Evolutionary conservation across 139 green algal species (phyloP).

Genomic region (Pycnococcus provasolii): DNA sequence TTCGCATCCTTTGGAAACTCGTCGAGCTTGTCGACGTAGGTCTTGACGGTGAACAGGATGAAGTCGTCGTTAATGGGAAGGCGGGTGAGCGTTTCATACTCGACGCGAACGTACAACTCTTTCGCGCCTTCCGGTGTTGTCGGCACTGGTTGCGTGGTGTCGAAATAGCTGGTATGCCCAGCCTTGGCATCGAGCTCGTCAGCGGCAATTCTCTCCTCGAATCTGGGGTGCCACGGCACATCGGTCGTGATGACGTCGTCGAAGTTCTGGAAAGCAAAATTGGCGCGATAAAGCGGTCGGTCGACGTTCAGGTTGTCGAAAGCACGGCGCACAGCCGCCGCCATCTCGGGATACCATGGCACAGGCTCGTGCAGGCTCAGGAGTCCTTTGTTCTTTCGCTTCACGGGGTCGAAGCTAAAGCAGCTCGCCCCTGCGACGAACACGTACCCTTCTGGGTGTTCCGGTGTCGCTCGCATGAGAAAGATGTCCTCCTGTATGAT

Average conservation of each 20-base stretch:
- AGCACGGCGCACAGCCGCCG: background rate
- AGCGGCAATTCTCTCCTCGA: too few species aligned
- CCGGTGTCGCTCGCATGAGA: background rate
- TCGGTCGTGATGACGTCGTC: conserved; percentile 1
- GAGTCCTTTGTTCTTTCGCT: background rate
- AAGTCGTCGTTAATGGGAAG: background rate
- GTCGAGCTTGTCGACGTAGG: background rate
- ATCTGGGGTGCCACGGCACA: conserved; percentile 4
- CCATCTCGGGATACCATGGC: conserved; percentile 1
- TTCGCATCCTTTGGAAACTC: background rate
- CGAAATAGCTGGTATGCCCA: too few species aligned
- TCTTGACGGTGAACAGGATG: conserved; percentile 2
- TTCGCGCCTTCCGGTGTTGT: background rate
- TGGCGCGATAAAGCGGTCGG: conserved; percentile 1
- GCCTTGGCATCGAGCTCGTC: too few species aligned
- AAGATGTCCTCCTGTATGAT: conserved; percentile 4
- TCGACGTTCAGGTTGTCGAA: conserved; percentile 1
- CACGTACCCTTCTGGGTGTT: background rate
- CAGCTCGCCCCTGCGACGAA: conserved; percentile 4
- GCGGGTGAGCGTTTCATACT: conserved; percentile 6
- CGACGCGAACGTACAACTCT: background rate
- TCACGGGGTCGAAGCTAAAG: conserved; percentile 1
- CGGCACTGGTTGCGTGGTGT: too few species aligned
- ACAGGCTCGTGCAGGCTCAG: background rate
- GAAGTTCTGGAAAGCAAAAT: conserved; percentile 7